Evolutionary conservation across 345 rosid species (phyloP).

Genomic region (Ricinus communis): DNA sequence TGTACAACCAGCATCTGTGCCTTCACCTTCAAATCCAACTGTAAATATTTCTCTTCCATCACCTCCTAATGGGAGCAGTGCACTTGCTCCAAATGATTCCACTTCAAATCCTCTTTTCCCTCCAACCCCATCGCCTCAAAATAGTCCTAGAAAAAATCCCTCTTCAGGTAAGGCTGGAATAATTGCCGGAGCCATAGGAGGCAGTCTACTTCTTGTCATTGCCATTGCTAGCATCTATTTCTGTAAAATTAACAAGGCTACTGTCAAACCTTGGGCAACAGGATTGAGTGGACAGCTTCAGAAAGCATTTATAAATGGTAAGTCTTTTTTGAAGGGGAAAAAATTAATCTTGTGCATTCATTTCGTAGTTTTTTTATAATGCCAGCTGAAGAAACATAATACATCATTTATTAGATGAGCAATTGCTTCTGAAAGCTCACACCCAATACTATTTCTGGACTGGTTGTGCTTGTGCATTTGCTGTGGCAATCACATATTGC

Average conservation of each 20-base stretch:
- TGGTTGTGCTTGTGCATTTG: too few species aligned
- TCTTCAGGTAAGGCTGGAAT: conserved; percentile 14
- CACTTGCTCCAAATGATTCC: conserved; percentile 3
- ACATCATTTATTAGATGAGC: not conserved
- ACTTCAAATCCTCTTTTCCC: not conserved
- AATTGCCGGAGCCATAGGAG: conserved; percentile 47
- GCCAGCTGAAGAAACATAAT: too few species aligned
- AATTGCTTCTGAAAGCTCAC: conserved; percentile 11
- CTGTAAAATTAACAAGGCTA: conserved; percentile 52
- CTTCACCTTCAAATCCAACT: not conserved
- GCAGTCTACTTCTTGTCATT: conserved; percentile 37
- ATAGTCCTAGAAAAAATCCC: not conserved
- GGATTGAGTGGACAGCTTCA: conserved; percentile 93
- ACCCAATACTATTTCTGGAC: too few species aligned
- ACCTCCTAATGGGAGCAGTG: not conserved
- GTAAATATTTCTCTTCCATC: not conserved
- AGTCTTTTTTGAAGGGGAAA: conserved; percentile 1
- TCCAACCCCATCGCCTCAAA: not conserved
- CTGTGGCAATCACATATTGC: too few species aligned
- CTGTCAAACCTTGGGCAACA: conserved; percentile 83
- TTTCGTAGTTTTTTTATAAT: conserved; percentile 14
- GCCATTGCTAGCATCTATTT: conserved; percentile 40
- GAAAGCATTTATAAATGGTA: conserved; percentile 76
- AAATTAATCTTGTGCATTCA: not conserved
- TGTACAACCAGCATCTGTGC: conserved; percentile 21